Evolutionary conservation across 148 eudicot species (phyloP), one percentile per base, ranked within the genome.

Genomic region (Agrostemma githago): DNA sequence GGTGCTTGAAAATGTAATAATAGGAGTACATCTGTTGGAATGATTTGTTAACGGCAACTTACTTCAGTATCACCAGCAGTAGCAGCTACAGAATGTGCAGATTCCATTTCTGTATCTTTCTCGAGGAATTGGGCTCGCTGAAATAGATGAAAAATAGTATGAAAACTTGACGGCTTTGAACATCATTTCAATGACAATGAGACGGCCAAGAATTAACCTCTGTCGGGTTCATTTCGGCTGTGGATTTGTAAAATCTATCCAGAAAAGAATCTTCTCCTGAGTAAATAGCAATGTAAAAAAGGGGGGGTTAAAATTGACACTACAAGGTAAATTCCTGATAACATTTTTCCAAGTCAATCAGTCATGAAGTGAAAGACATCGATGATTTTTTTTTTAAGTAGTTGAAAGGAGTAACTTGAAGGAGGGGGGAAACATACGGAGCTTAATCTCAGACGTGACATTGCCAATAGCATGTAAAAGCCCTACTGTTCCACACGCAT

Each of bases 401-500:
- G 40, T 20, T 2, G 70, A 69, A 15, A 14, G 15, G 11, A 34
- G 43, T 17, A 14, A 73, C 64, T 39, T 14, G 15, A 26, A 12
- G 26, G 34, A 8, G 38, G 5, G 10, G n/a, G 48, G 56, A 73
- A 34, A 83, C 88, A 77, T 81, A 95, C 98, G 80, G 76, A 95
- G 92, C 79, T 88, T 89, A 77, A 95, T 86, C 83, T 92, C 87
- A 56, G 99, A 95, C 41, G 90, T 85, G 72, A 95, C 80, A 77
- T 95, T 95, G 66, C 97, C 99, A 70, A 95, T 58, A 75, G 97
- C 99, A 82, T 95, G 99, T 72, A 95, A 90, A 81, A 95, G 93
- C 43, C 99, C 99, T 57, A 95, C 79, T 19, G 99, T 95, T 57
- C 99, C 99, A 73, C 99, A 95, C 65, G 99, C 99, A 87, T 95